These are phyloP conservation scores for Xylariaceae sp. DNA, from an alignment of 2,329 filamentous ascomycete genomes.

Conservation along the genomic window DNA sequence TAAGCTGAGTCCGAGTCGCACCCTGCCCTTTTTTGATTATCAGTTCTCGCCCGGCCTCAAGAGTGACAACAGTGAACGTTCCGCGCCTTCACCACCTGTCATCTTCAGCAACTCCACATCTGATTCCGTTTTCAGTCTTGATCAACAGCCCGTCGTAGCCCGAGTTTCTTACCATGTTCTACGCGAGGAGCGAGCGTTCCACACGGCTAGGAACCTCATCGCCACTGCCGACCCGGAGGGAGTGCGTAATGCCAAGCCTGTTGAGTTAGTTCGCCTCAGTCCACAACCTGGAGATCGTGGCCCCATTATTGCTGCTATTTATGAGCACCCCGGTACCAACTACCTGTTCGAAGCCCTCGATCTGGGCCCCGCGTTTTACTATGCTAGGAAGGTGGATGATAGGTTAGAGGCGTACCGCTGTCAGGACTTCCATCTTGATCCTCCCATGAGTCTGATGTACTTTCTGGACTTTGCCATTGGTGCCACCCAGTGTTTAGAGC, in stretches of 20 bases:
- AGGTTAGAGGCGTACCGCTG: constrained; percentile 42
- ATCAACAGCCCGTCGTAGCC: constrained; percentile 64
- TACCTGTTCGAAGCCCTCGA: constrained; percentile 65
- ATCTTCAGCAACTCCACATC: constrained; percentile 33
- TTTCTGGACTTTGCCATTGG: constrained; percentile 92
- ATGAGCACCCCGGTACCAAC: constrained; percentile 71
- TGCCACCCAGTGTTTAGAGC: constrained; percentile 77
- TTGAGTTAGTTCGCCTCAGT: constrained; percentile 71
- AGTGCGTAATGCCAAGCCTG: constrained; percentile 70
- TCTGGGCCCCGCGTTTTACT: constrained; percentile 71
- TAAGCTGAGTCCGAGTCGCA: constrained; percentile 40
- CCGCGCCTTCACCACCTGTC: constrained; percentile 33
- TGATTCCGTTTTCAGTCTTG: constrained; percentile 49
- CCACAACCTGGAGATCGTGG: constrained; percentile 63
- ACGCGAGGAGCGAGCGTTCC: constrained; percentile 80
- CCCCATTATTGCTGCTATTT: constrained; percentile 73
- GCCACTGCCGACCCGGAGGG: constrained; percentile 66
- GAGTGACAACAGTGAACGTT: constrained; percentile 39
- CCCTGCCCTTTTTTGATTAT: constrained; percentile 40
- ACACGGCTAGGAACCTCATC: constrained; percentile 70
- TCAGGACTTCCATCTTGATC: constrained; percentile 44
- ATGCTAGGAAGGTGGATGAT: constrained; percentile 48
- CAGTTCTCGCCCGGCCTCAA: constrained; percentile 33
- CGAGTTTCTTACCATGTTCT: constrained; percentile 77
- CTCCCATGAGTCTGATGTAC: constrained; percentile 62